Base-by-base conservation (phyloP, 257 asterid genomes). In the Forsythia viridissima region DNA sequence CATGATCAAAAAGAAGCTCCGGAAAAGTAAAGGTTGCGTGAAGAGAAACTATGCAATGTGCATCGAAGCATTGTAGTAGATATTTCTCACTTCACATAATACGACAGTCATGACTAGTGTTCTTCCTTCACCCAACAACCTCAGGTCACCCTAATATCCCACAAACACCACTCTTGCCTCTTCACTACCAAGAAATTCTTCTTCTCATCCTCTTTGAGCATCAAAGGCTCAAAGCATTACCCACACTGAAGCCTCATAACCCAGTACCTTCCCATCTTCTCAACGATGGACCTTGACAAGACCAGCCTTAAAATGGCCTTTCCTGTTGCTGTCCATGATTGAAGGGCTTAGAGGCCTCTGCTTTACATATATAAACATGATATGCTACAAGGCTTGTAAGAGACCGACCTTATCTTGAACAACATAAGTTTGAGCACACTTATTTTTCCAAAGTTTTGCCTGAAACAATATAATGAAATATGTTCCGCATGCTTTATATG, bases 11-110 rank as follows among this genome's bases (percentile, higher is more conserved):
- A 13, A 16, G 43, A 77, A 77, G 66, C 71, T 36, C 36, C 21
- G 52, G 70, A 52, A 68, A 37, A 46, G 65, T 43, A 43, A 41
- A 9, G 57, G 71, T 52, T 43, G 21, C 75, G 37, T 18, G 63
- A 57, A 4, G 34, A 21, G 16, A 66, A 66, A 72, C 78, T 73
- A 81, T 51, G 39, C 38, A 42, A 73, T 41, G 30, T 37, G 6
- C 10, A 59, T 61, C 30, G 3, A 57, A n/a, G 12, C 11, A n/a
- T 57, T n/a, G 8, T 57, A 18, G 30, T 20, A 2, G 66, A 57
- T 57, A 8, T n/a, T 57, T 57, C 3, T 57, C 5, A 7, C 66
- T 55, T 57, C 66, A 57, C 34, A n/a, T 57, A 16, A n/a, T 18
- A 57, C 8, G 11, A 57, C 66, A 57, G 11, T 57, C 66, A n/a